Evolutionary conservation across 495 filamentous ascomycete species (phyloP).

Genomic region (Trichoderma erinaceum): DNA sequence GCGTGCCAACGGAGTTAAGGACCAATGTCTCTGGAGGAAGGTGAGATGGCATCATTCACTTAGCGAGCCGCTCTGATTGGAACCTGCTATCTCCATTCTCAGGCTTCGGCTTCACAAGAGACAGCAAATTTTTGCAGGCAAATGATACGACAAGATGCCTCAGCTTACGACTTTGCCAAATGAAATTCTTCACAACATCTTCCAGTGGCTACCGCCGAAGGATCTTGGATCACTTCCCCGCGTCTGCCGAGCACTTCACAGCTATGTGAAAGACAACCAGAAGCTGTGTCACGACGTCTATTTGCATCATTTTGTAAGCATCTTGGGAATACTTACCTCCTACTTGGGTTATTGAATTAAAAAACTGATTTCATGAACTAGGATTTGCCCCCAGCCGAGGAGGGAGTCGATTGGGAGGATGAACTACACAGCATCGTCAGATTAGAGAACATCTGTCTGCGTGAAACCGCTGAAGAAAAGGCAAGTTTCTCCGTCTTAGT

Average conservation of each 20-base stretch:
- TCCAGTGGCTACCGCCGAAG: conserved; percentile 45
- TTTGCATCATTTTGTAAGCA: conserved; percentile 35
- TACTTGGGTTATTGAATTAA: background rate
- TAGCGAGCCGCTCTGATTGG: background rate
- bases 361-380: background rate
- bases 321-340: background rate
- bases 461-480: conserved; percentile 27
- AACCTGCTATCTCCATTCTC: background rate
- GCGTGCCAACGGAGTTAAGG: background rate
- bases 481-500: conserved; percentile 21
- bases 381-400: background rate
- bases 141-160: conserved; percentile 22
- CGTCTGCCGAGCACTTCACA: conserved; percentile 43
- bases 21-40: background rate
- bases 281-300: conserved; percentile 50
- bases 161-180: conserved; percentile 41
- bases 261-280: conserved; percentile 44
- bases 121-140: background rate
- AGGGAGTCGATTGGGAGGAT: conserved; percentile 43
- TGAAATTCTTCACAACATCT: conserved; percentile 54
- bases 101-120: background rate
- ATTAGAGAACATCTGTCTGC: conserved; percentile 37
- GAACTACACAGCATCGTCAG: conserved; percentile 43
- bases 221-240: conserved; percentile 43
- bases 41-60: conserved; percentile 3